Base-by-base conservation (phyloP, 345 rosid genomes). In the Salix caprea region DNA sequence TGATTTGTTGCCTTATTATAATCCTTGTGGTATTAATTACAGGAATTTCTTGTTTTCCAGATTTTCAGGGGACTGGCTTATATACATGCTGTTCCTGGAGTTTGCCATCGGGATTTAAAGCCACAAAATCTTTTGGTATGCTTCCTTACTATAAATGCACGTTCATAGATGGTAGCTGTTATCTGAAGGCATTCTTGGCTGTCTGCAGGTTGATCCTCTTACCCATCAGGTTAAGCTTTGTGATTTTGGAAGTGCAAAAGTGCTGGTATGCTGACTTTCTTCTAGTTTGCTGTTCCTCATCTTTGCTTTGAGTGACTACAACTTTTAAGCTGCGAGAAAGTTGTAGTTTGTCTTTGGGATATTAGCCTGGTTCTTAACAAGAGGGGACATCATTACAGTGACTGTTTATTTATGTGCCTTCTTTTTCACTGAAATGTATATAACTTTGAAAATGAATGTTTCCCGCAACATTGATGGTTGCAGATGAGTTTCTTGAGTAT, bases 241-340 rank as follows among this genome's bases (percentile, higher is more conserved):
- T 58, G 97, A 93, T 84, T 93, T 93, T 88, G 97, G 97, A 72
- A 93, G 97, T 70, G 97, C 97, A 36, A 93, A 93, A 91, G 91
- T 89, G 84, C 88, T 93, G 7, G 97, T 91, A 88, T 79, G 91
- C 79, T 67, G 14, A 23, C 37, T 42, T 21, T 48, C 13, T 65
- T 56, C 24, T 70, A 15, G 26, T 40, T 18, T 44, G 18, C 34
- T 12, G 8, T 64, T 4, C 11, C 48, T 37, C 30, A 4, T 72
- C n/a, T 11, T 18, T 64, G 18, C 34, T 12, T 62, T 23, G 60
- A 19, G 6, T 14, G 44, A 0, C n/a, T 15, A 15, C 42, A 23
- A 28, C 16, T 42, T 21, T 30, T 46, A 42, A 75, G 39, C 36
- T 5, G 23, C 40, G 3, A 34, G 71, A 32, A 16, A 21, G 32